These are phyloP conservation scores for Arthrocladium fulminans DNA, from an alignment of 2,329 filamentous ascomycete species.

Conservation along the genomic window DNA sequence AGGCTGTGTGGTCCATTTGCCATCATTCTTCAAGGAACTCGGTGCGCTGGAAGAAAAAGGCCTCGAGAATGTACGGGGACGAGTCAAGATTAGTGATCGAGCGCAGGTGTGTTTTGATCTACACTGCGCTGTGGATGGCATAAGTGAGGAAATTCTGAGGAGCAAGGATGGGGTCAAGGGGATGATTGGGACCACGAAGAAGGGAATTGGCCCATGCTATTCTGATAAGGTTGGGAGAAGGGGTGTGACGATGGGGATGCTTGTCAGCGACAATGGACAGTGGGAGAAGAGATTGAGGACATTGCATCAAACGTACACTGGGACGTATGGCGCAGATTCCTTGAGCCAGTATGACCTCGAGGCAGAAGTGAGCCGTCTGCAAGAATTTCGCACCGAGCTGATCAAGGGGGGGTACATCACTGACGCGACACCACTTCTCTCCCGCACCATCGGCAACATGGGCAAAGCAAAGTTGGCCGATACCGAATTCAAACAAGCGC, in stretches of 20 bases:
- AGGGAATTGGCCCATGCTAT: constrained; percentile 51
- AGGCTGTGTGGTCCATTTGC: constrained; percentile 40
- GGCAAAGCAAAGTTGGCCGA: constrained; percentile 25
- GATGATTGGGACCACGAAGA: constrained; percentile 42
- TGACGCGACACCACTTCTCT: constrained; percentile 32
- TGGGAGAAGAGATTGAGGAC: constrained; percentile 24
- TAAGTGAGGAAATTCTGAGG: constrained; percentile 35
- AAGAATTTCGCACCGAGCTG: constrained; percentile 37
- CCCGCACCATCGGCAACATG: constrained; percentile 16
- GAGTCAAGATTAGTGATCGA: constrained; percentile 40
- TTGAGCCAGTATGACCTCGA: constrained; percentile 50
- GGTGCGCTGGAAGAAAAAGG: constrained; percentile 36
- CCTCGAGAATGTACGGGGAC: constrained; percentile 31
- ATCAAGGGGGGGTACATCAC: constrained; percentile 38
- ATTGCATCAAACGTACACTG: constrained; percentile 39
- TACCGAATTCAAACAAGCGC: constrained; percentile 30
- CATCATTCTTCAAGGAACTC: constrained; percentile 42
- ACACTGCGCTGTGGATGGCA: constrained; percentile 38
- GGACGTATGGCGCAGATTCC: constrained; percentile 46
- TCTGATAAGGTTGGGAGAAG: constrained; percentile 53
- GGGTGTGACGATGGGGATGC: constrained; percentile 49
- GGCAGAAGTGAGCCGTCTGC: constrained; percentile 46
- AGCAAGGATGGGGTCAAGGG: constrained; percentile 28
- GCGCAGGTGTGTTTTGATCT: constrained; percentile 39
- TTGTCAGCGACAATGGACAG: constrained; percentile 24